Percentiles rank a stretch among this genome's conserved stretches.
Conservation (phyloP, 2,329 filamentous ascomycete genomes). For the Gyromitra esculenta region DNA sequence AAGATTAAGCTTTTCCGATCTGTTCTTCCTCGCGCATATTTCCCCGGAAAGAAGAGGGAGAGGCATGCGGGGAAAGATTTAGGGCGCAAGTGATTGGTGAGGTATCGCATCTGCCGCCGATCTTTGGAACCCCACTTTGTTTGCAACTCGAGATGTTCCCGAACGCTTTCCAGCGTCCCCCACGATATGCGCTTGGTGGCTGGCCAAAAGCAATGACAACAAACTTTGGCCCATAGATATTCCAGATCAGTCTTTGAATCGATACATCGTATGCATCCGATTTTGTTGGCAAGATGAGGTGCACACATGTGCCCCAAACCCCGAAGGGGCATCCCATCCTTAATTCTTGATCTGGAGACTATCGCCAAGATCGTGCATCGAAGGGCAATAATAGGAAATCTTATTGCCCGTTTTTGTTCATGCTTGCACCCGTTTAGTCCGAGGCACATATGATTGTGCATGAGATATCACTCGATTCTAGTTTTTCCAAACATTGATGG, state of each 20-base stretch:
- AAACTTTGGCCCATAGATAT: background rate
- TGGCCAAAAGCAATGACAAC: background rate
- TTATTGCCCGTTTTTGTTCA: background rate
- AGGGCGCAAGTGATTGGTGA: background rate
- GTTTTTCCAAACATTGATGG: background rate
- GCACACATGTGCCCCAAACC: background rate
- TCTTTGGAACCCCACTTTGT: conserved; percentile 7
- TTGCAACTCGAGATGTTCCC: conserved; percentile 16
- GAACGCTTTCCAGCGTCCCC: background rate
- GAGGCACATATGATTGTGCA: background rate
- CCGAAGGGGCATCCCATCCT: background rate
- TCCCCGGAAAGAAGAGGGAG: background rate
- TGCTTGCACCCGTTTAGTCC: background rate
- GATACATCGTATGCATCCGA: conserved; percentile 2
- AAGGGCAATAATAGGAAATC: background rate
- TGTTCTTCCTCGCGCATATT: conserved; percentile 6
- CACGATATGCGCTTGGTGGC: background rate
- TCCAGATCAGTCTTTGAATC: background rate
- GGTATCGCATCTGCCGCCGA: conserved; percentile 16
- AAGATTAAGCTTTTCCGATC: conserved; percentile 26
- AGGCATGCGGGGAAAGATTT: background rate
- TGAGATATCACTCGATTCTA: conserved; percentile 24
- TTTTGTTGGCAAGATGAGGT: background rate
- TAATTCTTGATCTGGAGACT: background rate
- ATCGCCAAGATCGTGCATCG: background rate